Evolutionary conservation across 75 land plant species (phyloP), one percentile per base, ranked within the genome.

Genomic region (Cupressus sempervirens): DNA sequence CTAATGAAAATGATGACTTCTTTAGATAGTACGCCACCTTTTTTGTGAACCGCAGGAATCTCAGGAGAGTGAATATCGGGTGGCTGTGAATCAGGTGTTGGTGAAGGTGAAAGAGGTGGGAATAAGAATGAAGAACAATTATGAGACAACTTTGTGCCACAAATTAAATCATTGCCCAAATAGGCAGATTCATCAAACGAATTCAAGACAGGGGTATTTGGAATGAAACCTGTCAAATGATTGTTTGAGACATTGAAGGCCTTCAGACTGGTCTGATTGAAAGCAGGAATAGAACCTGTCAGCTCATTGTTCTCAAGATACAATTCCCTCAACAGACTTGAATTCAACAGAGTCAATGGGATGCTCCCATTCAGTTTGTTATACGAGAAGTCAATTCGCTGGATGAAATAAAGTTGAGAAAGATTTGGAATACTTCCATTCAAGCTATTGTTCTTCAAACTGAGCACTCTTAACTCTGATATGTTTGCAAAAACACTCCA

Each of bases 291-390:
- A 30, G n/a, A 46, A 11, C 94, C 96, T 18, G 76, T 50, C 67
- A 94, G 90, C n/a, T 45, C 53, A 75, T 94, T 94, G 7, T 87
- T 34, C 35, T 90, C 90, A n/a, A 94, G 74, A 32, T 35, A 38
- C 82, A 94, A 56, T 32, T 89, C 85, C 14, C 74, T 3, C 5
- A 94, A 85, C 75, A 56, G 76, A 41, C 75, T 43, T 85, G 84
- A 35, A 1, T 5, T n/a, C 14, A 82, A 75, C 10, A 94, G 84
- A 0, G 89, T 88, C 10, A 32, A 18, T 0, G 93, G 96, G 26
- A 94, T 91, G 18, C 3, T 7, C 1, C 96, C 96, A 26, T 87
- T 83, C 85, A 94, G 90, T 7, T 20, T 16, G 75, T 94, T 94
- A 54, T 82, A 10, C 0, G 94, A 85, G 15, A 94, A 72, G 48